Conservation (phyloP, 2,329 filamentous ascomycete genomes). For the Ascochyta koolunga region DNA sequence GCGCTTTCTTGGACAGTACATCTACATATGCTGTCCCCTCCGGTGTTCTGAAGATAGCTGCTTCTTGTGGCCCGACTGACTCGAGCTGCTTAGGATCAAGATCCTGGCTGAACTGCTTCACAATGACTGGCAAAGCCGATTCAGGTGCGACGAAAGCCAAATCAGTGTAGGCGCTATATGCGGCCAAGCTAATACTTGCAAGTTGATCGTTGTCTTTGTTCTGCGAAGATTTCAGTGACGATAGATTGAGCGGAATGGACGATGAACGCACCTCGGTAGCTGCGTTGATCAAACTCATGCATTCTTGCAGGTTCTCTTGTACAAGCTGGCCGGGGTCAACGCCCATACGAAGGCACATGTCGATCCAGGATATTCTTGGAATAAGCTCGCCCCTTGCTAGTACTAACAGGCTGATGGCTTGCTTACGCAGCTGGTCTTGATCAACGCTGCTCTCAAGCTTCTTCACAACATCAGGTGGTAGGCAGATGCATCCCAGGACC, state of each 20-base stretch:
- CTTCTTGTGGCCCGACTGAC: slow-evolving; percentile 81
- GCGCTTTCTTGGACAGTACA: slow-evolving; percentile 82
- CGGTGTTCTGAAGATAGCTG: slow-evolving; percentile 89
- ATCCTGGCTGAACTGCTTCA: slow-evolving; percentile 75
- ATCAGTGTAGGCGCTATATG: slow-evolving; percentile 85
- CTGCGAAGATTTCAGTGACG: slow-evolving; percentile 18
- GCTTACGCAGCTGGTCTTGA: slow-evolving; percentile 63
- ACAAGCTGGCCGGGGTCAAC: slow-evolving; percentile 84
- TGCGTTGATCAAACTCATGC: slow-evolving; percentile 71
- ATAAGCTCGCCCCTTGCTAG: slow-evolving; percentile 80
- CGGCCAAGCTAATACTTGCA: slow-evolving; percentile 66
- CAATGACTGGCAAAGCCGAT: slow-evolving; percentile 74
- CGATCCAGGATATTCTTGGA: slow-evolving; percentile 84
- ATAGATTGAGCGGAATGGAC: slow-evolving; percentile 15
- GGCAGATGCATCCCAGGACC: slow-evolving; percentile 67
- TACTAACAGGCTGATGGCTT: slow-evolving; percentile 78
- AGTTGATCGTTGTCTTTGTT: slow-evolving; percentile 30
- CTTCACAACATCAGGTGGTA: slow-evolving; percentile 59
- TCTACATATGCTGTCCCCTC: slow-evolving; percentile 90
- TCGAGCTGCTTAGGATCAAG: slow-evolving; percentile 72
- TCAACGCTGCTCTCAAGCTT: slow-evolving; percentile 54
- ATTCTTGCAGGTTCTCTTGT: slow-evolving; percentile 64
- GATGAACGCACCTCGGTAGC: slow-evolving; percentile 59
- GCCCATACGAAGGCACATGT: slow-evolving; percentile 77
- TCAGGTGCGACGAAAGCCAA: slow-evolving; percentile 93